Evolutionary conservation across 345 rosid genomes (phyloP), one percentile per base, ranked within the genome.

Genomic region (Salix dunnii): DNA sequence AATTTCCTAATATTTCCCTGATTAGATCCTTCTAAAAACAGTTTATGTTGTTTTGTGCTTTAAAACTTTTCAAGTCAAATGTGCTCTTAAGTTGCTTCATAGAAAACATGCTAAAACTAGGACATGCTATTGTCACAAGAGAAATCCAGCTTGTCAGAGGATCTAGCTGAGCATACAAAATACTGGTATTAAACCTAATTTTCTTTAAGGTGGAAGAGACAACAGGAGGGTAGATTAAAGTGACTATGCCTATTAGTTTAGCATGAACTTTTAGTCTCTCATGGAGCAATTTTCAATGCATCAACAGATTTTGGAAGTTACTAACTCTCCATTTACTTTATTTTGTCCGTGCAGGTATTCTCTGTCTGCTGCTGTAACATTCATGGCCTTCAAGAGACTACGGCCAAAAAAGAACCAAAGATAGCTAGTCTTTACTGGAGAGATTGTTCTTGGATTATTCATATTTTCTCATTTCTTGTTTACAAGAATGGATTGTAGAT

Each of bases 301-400:
- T 40, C 35, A 35, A 31, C 21, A 49, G 72, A 18, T 28, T 36
- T 18, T 36, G 3, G 67, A 20, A 28, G 7, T 30, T 46, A 65
- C n/a, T 33, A 36, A 35, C n/a, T 51, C 31, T 36, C 11, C 23
- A 71, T 55, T 14, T 74, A 68, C 40, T 21, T 46, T 9, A 20
- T 1, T 63, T 71, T 61, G 60, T 23, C 30, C 65, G 79, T 48
- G 78, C 88, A 95, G 96, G 99, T 95, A 93, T 84, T 88, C 99
- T 62, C 84, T 95, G 5, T 93, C 97, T 14, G 95, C 94, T 73
- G 99, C 99, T 1, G 97, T 95, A 73, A 91, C 96, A 64, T 95
- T 85, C 81, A 93, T 95, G 99, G 97, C 97, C 28, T 85, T 84
- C 87, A 95, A 91, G 89, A 90, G 96, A 73, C 71, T 95, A 4